Percentiles rank a stretch among this genome's conserved stretches.
phyloP scores from a whole-genome alignment of 2,329 filamentous ascomycete genomes.

The Fusarium xylarioides region DNA sequence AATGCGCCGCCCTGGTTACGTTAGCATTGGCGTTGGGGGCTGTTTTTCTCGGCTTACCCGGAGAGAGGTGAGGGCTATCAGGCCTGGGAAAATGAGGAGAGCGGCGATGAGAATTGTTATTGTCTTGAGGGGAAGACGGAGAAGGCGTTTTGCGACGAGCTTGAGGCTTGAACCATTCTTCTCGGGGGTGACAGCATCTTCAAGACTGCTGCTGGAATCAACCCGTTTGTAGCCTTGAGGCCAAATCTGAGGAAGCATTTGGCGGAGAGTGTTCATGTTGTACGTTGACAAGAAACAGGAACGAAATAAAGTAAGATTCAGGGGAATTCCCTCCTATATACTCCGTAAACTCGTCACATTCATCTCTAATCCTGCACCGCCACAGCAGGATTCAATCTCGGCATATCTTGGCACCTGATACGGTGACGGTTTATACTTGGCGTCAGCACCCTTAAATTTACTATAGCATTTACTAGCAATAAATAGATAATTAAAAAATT shows the following conservation, averaged over 20 bases:
- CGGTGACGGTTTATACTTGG: background rate
- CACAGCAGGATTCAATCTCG: background rate
- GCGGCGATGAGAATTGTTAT: background rate
- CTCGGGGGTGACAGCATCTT: background rate
- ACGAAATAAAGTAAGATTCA: too few species aligned
- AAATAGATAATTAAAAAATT: too few species aligned
- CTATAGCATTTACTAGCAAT: too few species aligned
- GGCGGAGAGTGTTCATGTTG: background rate
- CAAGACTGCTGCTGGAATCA: background rate
- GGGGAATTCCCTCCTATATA: background rate
- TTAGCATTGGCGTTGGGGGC: background rate
- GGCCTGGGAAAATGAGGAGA: background rate
- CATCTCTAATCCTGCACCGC: rapidly evolving
- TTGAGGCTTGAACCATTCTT: rapidly evolving
- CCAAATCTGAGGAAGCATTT: background rate
- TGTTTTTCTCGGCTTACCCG: background rate
- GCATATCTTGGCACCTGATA: background rate
- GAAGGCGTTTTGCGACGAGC: background rate
- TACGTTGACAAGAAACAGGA: rapidly evolving
- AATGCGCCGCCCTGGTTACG: background rate
- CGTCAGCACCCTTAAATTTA: too few species aligned
- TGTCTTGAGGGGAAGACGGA: background rate
- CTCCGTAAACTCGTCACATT: background rate
- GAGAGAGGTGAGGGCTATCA: background rate
- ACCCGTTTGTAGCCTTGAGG: background rate